Percentiles rank a stretch among this genome's conserved stretches.
phyloP scores from a whole-genome alignment of 768 basidiomycete genomes.

The Udeniomyces megalosporus region DNA sequence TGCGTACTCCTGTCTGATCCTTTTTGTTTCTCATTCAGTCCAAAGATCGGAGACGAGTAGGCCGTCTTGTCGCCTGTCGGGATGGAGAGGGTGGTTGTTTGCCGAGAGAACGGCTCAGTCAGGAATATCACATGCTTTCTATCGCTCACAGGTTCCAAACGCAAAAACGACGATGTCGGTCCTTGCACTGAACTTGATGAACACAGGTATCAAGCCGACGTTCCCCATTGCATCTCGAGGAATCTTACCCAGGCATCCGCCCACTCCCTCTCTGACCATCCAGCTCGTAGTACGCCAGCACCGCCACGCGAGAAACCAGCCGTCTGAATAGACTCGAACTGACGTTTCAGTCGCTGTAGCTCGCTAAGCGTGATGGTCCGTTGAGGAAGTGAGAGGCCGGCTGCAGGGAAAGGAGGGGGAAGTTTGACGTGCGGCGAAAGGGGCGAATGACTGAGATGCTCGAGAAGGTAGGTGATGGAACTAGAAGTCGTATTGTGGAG shows the following conservation, averaged over 20 bases:
- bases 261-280: constrained; percentile 26
- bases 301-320: constrained; percentile 40
- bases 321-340: constrained; percentile 78
- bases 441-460: constrained; percentile 39
- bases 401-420: constrained; percentile 22
- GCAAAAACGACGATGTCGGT: no score
- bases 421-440: constrained; percentile 39
- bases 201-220: background rate
- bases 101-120: no score
- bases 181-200: no score
- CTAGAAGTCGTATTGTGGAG: constrained; percentile 62
- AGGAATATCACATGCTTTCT: no score
- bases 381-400: constrained; percentile 47
- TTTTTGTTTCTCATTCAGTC: constrained; percentile 25
- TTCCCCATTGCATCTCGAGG: constrained; percentile 28
- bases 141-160: no score
- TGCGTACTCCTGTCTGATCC: background rate
- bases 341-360: constrained; percentile 73
- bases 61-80: no score
- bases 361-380: constrained; percentile 67
- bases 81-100: no score
- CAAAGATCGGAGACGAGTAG: constrained; percentile 83
- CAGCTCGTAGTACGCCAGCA: constrained; percentile 20
- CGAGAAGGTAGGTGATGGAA: constrained; percentile 55
- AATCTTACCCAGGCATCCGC: constrained; percentile 31